These are phyloP conservation scores for Ballota nigra DNA, from an alignment of 257 asterid species.

Conservation along the genomic window DNA sequence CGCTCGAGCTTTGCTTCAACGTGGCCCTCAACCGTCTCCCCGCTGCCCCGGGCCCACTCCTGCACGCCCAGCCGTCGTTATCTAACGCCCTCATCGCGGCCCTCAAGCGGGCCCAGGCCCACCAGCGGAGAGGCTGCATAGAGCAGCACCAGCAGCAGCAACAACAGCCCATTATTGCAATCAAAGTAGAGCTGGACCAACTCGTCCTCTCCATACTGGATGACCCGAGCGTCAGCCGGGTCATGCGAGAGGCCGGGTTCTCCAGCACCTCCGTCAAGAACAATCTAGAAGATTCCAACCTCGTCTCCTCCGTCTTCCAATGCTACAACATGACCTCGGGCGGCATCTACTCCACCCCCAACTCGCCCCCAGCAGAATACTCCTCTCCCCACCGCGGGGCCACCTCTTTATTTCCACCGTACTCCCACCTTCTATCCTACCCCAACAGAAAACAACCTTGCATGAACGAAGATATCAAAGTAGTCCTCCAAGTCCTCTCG, in stretches of 20 bases:
- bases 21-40: conserved; percentile 89
- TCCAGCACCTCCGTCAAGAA: conserved; percentile 58
- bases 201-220: conserved; percentile 70
- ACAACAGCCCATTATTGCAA: conserved; percentile 43
- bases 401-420: conserved; percentile 25
- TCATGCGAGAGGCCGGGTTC: conserved; percentile 89
- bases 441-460: conserved; percentile 16
- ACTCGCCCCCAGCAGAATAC: conserved; percentile 50
- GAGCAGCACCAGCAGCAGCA: conserved; percentile 66
- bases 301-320: conserved; percentile 53
- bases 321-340: conserved; percentile 43
- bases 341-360: conserved; percentile 72
- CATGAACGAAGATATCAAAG: conserved; percentile 31
- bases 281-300: conserved; percentile 41
- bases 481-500: conserved; percentile 38
- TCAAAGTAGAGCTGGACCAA: conserved; percentile 76
- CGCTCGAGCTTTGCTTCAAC: conserved; percentile 85
- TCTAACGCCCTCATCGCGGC: conserved; percentile 86
- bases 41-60: conserved; percentile 55
- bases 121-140: conserved; percentile 65
- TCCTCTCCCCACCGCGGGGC: conserved; percentile 27
- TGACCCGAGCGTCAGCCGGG: conserved; percentile 85
- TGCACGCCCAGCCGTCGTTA: conserved; percentile 68
- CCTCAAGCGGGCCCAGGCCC: conserved; percentile 76
- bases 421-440: conserved; percentile 3